Evolutionary conservation across 2,329 filamentous ascomycete genomes (phyloP), one percentile per base, ranked within the genome.

Genomic region (Talaromyces amestolkiae): DNA sequence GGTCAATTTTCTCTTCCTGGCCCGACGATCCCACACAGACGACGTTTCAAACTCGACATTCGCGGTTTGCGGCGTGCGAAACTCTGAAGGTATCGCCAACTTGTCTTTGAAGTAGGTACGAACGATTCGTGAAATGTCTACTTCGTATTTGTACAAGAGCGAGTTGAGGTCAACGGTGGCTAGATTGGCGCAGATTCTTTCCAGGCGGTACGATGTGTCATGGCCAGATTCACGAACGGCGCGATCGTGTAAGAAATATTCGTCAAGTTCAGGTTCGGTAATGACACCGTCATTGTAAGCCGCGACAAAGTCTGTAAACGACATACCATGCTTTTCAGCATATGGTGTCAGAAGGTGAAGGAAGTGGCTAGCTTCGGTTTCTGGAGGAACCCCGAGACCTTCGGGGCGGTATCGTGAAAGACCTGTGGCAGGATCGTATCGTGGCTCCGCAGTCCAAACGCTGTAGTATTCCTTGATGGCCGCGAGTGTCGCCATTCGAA

Each of bases 401-500:
- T 91, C 88, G 0, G 93, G 92, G 56, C 91, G 86, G 78, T 97
- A 97, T 70, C 92, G 85, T 8, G 93, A 95, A 24, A 97, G 83
- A 4, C 92, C 92, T 24, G 91, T 92, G 53, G 86, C 85, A 0
- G 86, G 86, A 70, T 97, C 93, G 56, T 91, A 84, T 43, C 93
- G 89, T 62, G 93, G 93, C 70, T 89, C 85, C 10, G 86, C 81
- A 78, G 88, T 91, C 93, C 93, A 97, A 2, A 97, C 91, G 66
- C 86, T 91, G 78, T 96, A 88, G 76, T 97, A 97, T 77, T 97
- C 93, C 79, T 98, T 99, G 82, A 98, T 97, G 11, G 94, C 95
- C 7, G 95, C 94, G 45, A 97, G 84, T 35, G 93, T 91, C 7
- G 93, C 87, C 17, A 86, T 86, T 37, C 87, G 86, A 68, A 99